Evolutionary conservation across 208 protist genomes (phyloP).

Genomic region (Trypanosoma cruzi): DNA sequence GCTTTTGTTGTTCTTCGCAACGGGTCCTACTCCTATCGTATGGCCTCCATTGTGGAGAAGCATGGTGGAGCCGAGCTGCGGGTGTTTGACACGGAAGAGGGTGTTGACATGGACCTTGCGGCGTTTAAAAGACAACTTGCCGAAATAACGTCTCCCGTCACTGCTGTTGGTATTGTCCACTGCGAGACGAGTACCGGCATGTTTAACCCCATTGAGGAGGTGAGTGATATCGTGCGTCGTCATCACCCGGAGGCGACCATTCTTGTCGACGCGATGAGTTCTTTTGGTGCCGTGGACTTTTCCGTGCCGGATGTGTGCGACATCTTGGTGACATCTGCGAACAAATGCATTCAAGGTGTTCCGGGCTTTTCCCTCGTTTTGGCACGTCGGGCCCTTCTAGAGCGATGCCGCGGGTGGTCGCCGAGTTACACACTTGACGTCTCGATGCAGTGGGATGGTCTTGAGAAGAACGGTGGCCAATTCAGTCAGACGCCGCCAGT

Average conservation of each 20-base stretch:
- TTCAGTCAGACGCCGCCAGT: constrained; percentile 62
- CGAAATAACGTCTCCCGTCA: constrained; percentile 14
- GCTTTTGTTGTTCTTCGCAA: constrained; percentile 59
- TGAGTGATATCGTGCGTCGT: constrained; percentile 38
- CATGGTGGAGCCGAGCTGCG: constrained; percentile 34
- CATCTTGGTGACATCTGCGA: constrained; percentile 51
- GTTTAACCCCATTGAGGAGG: constrained; percentile 55
- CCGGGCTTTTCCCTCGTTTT: constrained; percentile 62
- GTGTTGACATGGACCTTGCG: constrained; percentile 31
- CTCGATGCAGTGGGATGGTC: constrained; percentile 38
- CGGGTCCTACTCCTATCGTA: constrained; percentile 59
- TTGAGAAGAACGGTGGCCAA: constrained; percentile 39
- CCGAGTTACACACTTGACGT: constrained; percentile 61
- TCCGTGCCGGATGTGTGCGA: constrained; percentile 42
- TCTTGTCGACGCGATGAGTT: constrained; percentile 71
- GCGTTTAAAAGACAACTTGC: constrained; percentile 28
- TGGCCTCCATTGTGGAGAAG: constrained; percentile 45
- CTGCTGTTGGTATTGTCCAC: constrained; percentile 64
- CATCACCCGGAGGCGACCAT: constrained; percentile 38
- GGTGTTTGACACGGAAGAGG: constrained; percentile 40
- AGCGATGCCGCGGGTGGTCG: constrained; percentile 36
- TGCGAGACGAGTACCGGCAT: constrained; percentile 71
- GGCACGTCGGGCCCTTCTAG: constrained; percentile 24
- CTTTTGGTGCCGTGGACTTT: constrained; percentile 58
- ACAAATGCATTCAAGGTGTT: constrained; percentile 78